Evolutionary conservation across 2,329 filamentous ascomycete species (phyloP), one percentile per base, ranked within the genome.

Genomic region (Aspergillus texensis): DNA sequence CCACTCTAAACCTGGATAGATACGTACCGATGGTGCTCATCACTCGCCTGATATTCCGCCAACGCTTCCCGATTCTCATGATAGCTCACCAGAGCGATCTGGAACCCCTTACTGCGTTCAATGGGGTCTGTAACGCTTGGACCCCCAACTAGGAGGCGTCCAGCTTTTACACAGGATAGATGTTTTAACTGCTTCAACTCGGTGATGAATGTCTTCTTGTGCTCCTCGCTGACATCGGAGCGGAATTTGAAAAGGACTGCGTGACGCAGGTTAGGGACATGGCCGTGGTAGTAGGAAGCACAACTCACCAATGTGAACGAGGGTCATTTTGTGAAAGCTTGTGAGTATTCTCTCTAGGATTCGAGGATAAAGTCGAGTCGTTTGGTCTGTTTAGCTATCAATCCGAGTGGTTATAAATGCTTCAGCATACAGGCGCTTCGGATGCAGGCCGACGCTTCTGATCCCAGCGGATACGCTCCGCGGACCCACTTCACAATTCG

Each of bases 91-190:
- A 86, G 72, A 0, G 82, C 81, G 62, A 81, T 81, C 12, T 87
- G 77, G 55, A 80, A 86, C 0, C 84, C 84, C 64, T 86, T 84
- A 71, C 83, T 86, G 21, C 80, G 76, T 39, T 82, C 82, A 10
- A 83, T 80, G 0, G 84, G 84, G 26, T 82, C 77, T 0, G 84
- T 86, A 6, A 86, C 77, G 0, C 83, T 85, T 0, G 84, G 84
- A 0, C 84, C 83, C 0, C 85, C 85, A 5, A 86, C 84, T 0
- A 84, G 70, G 0, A 86, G 78, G 1, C 79, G 78, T n/a, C 80
- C 76, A 14, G 80, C 70, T 56, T 84, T 79, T 26, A 86, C 84
- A 46, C 80, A 84, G 0, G 82, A 64, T 3, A 86, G 74, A 3
- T 70, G 60, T 50, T 83, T 84, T n/a, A 87, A 77, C 0, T 78